A percentile compares a stretch with the other conserved stretches of the same genome.
Evolutionary conservation across 23 red algal genomes (phyloP).

Genomic region (Agarophyton chilense): DNA sequence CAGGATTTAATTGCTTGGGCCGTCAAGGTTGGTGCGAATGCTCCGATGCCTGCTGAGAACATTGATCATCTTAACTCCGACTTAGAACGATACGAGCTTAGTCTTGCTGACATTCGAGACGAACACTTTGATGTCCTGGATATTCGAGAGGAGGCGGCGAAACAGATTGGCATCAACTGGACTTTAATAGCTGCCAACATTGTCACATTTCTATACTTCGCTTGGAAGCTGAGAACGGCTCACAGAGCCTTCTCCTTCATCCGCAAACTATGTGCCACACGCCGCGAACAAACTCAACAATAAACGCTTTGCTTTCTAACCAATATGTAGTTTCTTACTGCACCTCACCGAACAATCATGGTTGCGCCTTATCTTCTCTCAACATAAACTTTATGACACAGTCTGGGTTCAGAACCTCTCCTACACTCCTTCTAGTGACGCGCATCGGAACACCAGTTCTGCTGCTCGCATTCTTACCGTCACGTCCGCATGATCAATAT

Average conservation of each 20-base stretch:
- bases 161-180: constrained; percentile 5
- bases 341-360: no score
- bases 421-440: neutral
- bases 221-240: neutral
- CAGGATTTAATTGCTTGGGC: constrained; percentile 27
- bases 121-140: neutral
- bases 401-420: neutral
- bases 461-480: constrained; percentile 62
- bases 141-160: neutral
- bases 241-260: neutral
- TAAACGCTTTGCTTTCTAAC: neutral
- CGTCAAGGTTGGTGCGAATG: constrained; percentile 13
- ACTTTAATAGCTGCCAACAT: constrained; percentile 47
- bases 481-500: constrained; percentile 80
- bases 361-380: neutral
- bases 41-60: neutral
- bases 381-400: neutral
- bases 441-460: constrained; percentile 69
- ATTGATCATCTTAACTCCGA: constrained; percentile 14
- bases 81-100: neutral
- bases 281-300: neutral
- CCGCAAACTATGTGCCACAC: neutral
- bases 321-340: no score
- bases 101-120: neutral
- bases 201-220: constrained; percentile 17